These are phyloP conservation scores for Acer campestre DNA, from an alignment of 345 rosid genomes.

Conservation along the genomic window DNA sequence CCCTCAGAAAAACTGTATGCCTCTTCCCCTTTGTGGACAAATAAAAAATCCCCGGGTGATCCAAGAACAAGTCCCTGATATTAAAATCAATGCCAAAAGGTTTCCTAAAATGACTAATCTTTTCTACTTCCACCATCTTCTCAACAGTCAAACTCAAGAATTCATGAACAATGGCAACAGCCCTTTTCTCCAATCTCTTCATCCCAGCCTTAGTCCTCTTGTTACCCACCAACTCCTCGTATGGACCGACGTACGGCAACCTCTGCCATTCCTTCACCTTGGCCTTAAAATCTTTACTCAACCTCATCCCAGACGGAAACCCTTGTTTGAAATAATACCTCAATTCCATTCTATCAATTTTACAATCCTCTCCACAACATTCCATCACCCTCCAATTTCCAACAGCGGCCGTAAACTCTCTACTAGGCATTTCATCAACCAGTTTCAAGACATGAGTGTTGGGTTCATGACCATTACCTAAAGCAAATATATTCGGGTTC, in stretches of 20 bases:
- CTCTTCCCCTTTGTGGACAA: constrained; percentile 81
- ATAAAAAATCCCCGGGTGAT: constrained; percentile 87
- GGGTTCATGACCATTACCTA: constrained; percentile 41
- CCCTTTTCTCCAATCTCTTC: constrained; percentile 67
- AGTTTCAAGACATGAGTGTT: constrained; percentile 73
- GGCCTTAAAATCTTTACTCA: constrained; percentile 73
- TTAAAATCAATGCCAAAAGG: constrained; percentile 81
- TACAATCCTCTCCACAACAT: constrained; percentile 60
- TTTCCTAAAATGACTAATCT: constrained; percentile 89
- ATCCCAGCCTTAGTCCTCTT: constrained; percentile 50
- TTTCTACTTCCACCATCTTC: constrained; percentile 91
- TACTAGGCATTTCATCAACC: constrained; percentile 35
- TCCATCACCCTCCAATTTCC: constrained; percentile 80
- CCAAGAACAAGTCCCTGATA: constrained; percentile 85
- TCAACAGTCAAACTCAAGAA: constrained; percentile 83
- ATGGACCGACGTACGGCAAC: constrained; percentile 72
- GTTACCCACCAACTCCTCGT: constrained; percentile 55
- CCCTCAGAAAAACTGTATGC: constrained; percentile 86
- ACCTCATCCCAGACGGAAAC: constrained; percentile 84
- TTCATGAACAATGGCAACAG: constrained; percentile 77
- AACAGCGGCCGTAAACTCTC: constrained; percentile 55
- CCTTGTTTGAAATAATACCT: constrained; percentile 62
- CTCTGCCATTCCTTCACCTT: constrained; percentile 86
- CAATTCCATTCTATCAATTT: constrained; percentile 51
- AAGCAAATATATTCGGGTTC: constrained; percentile 56